phyloP scores from a whole-genome alignment of 2,329 filamentous ascomycete species.

The Byssoonygena ceratinophila region DNA sequence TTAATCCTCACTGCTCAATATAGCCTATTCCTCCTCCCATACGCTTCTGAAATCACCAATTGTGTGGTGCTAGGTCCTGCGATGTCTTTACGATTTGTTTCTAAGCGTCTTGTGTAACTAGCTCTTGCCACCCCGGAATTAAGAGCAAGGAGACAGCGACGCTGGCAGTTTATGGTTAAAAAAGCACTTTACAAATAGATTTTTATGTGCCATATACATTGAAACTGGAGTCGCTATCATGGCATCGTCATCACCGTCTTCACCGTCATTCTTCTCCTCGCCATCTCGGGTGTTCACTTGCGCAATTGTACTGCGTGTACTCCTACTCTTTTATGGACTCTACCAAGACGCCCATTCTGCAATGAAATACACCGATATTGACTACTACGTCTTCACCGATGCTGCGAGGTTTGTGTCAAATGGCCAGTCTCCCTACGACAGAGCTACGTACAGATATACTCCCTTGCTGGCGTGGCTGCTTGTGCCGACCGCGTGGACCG shows the following conservation, averaged over 20 bases:
- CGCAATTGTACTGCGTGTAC: constrained; percentile 53
- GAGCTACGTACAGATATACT: constrained; percentile 95
- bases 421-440: constrained; percentile 66
- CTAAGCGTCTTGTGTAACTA: too few relatives aligned
- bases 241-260: not conserved
- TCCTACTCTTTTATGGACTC: constrained; percentile 74
- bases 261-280: constrained; percentile 24
- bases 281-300: constrained; percentile 27
- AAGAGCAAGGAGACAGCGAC: too few relatives aligned
- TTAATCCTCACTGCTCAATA: too few relatives aligned
- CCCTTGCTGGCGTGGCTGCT: constrained; percentile 87
- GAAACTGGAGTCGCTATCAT: too few relatives aligned
- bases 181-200: too few relatives aligned
- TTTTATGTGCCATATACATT: too few relatives aligned
- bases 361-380: constrained; percentile 96
- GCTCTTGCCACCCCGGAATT: too few relatives aligned
- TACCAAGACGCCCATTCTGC: constrained; percentile 88
- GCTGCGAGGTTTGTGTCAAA: constrained; percentile 65
- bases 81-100: too few relatives aligned
- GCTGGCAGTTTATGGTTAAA: too few relatives aligned
- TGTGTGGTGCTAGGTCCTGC: too few relatives aligned
- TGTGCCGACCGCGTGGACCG: constrained; percentile 58
- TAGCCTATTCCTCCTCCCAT: too few relatives aligned
- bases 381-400: constrained; percentile 97
- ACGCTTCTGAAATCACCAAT: too few relatives aligned